Evolutionary conservation across 108 stramenopile species (phyloP), one percentile per base, ranked within the genome.

Genomic region (Skeletonema potamos): DNA sequence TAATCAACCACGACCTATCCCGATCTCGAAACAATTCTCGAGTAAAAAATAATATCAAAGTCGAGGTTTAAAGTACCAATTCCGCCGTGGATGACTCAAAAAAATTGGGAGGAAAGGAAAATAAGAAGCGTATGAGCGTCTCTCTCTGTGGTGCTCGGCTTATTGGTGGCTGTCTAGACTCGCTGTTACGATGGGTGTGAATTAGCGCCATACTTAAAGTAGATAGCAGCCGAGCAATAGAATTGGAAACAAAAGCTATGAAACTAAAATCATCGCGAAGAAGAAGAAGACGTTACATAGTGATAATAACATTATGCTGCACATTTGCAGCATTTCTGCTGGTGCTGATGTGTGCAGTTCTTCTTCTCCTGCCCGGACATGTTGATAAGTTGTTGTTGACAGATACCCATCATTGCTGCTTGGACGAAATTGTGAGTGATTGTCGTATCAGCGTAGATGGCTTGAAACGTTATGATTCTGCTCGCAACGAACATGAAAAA

Each of bases 371-470:
- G 0, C 70, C 70, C 0, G 18, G 27, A 46, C 46, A 44, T 15
- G n/a, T 61, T 20, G 60, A 70, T 51, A 46, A 62, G 15, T 44
- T 70, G 26, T 41, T 70, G 26, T 33, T 70, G 41, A 61, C 60
- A 8, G 46, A 70, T 33, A 60, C 59, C n/a, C 46, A 70, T 2
- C 27, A 59, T 1, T 70, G 70, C 44, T 51, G 58, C 29, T 13
- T 61, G 29, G 32, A 29, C 2, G 7, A 29, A 44, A 0, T 0
- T 20, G 29, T 11, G 27, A 20, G 29, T 32, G 30, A 9, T 3
- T 20, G 13, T 56, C 20, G 20, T 4, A n/a, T 29, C 55, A 34
- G 32, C 2, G 34, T 15, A 24, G 54, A 54, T 33, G 17, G 54
- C 32, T 29, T 22, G 55, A 22, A 55, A 46, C n/a, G 6, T 6